Evolutionary conservation across 345 rosid genomes (phyloP), one percentile per base, ranked within the genome.

Genomic region (Boechera stricta): DNA sequence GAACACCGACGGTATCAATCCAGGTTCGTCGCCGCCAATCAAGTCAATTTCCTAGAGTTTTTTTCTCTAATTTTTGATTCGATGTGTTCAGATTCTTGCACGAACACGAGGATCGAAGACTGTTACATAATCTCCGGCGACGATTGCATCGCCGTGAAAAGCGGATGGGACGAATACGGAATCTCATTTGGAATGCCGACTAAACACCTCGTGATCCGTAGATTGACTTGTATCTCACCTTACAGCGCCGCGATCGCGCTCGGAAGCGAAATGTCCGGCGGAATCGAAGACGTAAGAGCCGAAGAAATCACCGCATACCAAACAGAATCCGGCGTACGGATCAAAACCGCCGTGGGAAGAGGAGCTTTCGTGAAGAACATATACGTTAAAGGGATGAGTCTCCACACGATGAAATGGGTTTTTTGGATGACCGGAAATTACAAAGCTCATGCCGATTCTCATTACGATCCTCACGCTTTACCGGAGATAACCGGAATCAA

Each of bases 1-100:
- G 0, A 94, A 94, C 81, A 94, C 98, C 7, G 97, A 94, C 47
- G 97, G 97, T 4, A 91, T 94, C 81, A 89, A 91, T 67, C 98
- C 97, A 78, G 98, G 98, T 91, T 76, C 10, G 33, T 7, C 68
- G 10, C 8, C 75, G 16, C 1, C 21, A 21, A 21, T 21, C 21
- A 21, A 21, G 28, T 2, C 28, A 26, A 26, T 44, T 11, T 26
- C 12, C 24, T 35, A 58, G 59, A 62, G 28, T 21, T 5, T 41
- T 64, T 9, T 13, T 38, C 5, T 41, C 32, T 3, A 28, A 2
- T 48, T 11, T 21, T 18, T 5, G 7, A 21, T 31, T 48, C 42
- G 42, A 0, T 8, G 41, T 24, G 6, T 47, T 21, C 88, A 93
- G 98, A 94, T 83, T 94, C 98, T 4, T 94, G 98, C 82, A 91